Evolutionary conservation across 2,329 filamentous ascomycete species (phyloP).

Genomic region (Alternaria alternata): DNA sequence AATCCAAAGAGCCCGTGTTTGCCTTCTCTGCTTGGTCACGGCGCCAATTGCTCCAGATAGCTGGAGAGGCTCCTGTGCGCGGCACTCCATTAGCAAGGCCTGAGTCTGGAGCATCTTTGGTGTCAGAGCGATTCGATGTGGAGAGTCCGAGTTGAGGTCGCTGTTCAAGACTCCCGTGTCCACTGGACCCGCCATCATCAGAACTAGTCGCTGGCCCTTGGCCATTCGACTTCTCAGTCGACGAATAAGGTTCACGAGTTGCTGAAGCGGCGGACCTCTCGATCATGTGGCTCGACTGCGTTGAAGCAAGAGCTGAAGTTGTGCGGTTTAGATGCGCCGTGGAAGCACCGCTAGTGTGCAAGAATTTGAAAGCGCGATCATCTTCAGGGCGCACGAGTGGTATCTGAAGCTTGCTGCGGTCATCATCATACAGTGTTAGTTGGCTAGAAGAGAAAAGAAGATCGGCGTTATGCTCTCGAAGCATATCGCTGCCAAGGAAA

Average conservation of each 20-base stretch:
- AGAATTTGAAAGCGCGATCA: conserved; percentile 78
- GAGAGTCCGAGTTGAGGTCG: conserved; percentile 34
- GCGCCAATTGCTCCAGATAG: conserved; percentile 60
- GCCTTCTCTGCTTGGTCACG: conserved; percentile 50
- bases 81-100: conserved; percentile 28
- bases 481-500: conserved; percentile 86
- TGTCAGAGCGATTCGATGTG: conserved; percentile 27
- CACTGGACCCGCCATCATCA: conserved; percentile 41
- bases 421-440: conserved; percentile 85
- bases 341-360: conserved; percentile 62
- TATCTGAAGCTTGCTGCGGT: conserved; percentile 85
- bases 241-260: conserved; percentile 11
- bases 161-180: conserved; percentile 43
- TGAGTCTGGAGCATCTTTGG: conserved; percentile 32
- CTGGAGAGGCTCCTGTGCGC: conserved; percentile 49
- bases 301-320: conserved; percentile 5
- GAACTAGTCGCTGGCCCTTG: conserved; percentile 26
- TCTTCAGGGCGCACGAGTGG: conserved; percentile 93
- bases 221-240: conserved; percentile 24
- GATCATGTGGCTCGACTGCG: conserved; percentile 6
- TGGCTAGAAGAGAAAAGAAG: conserved; percentile 91
- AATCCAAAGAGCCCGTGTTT: conserved; percentile 56
- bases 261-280: conserved; percentile 10
- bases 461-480: conserved; percentile 87
- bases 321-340: conserved; percentile 8